Percentiles rank a stretch among this genome's conserved stretches.
Conservation (phyloP, 257 asterid genomes). For the Ballota nigra region DNA sequence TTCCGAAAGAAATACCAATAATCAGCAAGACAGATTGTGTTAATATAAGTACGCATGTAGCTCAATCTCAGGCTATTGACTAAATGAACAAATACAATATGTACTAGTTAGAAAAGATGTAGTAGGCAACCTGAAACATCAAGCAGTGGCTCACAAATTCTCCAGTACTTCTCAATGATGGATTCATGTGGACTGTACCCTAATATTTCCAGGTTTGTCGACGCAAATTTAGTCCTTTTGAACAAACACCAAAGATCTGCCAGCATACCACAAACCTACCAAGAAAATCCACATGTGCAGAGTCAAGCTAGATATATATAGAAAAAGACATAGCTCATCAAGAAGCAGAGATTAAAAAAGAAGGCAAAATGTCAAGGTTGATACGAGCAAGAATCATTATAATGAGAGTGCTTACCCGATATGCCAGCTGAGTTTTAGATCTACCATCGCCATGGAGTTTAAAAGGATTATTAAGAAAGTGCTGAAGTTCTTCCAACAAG, state of each 20-base stretch:
- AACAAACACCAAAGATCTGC: constrained; percentile 89
- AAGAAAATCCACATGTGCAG: constrained; percentile 18
- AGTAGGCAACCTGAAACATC: constrained; percentile 59
- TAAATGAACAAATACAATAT: constrained; percentile 4
- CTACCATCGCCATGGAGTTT: constrained; percentile 43
- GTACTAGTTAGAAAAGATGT: constrained; percentile 21
- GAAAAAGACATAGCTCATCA: not conserved
- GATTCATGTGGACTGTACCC: constrained; percentile 65
- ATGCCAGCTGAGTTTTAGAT: constrained; percentile 59
- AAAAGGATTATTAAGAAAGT: constrained; percentile 44
- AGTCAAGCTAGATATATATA: constrained; percentile 15
- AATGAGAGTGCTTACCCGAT: constrained; percentile 57
- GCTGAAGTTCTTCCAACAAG: constrained; percentile 76
- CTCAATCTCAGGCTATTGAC: constrained; percentile 16
- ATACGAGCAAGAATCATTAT: constrained; percentile 7
- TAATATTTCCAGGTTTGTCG: constrained; percentile 64
- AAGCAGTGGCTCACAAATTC: constrained; percentile 73
- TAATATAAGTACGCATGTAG: constrained; percentile 1
- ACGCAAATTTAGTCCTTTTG: constrained; percentile 57
- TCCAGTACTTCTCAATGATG: constrained; percentile 71
- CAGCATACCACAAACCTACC: constrained; percentile 71
- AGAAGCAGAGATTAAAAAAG: not conserved
- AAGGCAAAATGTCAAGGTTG: not conserved
- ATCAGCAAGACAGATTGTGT: not conserved
- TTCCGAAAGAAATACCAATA: constrained; percentile 15